Conservation (phyloP, 208 protist genomes). For the Crithidia acanthocephali region DNA sequence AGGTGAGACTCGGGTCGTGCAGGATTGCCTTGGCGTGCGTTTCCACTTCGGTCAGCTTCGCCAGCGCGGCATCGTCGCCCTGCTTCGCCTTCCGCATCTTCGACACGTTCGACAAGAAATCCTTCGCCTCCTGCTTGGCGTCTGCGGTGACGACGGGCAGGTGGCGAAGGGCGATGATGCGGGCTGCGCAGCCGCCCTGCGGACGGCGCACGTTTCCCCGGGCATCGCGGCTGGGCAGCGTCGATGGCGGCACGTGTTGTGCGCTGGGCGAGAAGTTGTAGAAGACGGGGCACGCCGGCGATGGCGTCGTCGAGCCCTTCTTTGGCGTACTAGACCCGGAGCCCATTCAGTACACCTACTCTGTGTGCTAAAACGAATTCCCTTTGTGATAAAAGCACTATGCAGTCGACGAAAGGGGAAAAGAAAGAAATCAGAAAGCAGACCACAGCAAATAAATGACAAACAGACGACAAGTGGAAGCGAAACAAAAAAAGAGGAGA, state of each 20-base stretch:
- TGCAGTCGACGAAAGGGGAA: too few relatives aligned
- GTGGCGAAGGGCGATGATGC: slow-evolving; percentile 32
- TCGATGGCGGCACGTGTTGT: slow-evolving; percentile 28
- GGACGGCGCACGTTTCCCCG: slow-evolving; percentile 14
- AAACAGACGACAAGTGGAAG: too few relatives aligned
- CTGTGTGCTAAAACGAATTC: too few relatives aligned
- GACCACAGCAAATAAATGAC: slow-evolving; percentile 7
- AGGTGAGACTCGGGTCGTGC: slow-evolving; percentile 26
- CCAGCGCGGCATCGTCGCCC: slow-evolving; percentile 8
- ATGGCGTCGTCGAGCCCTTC: neutral
- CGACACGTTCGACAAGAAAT: slow-evolving; percentile 12
- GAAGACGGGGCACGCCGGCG: slow-evolving; percentile 34
- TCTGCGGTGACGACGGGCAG: slow-evolving; percentile 28
- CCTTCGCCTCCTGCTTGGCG: slow-evolving; percentile 18
- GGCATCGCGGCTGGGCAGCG: slow-evolving; percentile 28
- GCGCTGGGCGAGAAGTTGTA: slow-evolving; percentile 37
- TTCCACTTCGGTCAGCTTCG: slow-evolving; percentile 19
- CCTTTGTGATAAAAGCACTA: too few relatives aligned
- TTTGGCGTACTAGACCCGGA: neutral
- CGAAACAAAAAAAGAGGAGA: neutral
- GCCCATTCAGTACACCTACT: slow-evolving; percentile 18
- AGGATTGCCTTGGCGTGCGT: slow-evolving; percentile 25
- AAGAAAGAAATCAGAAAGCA: too few relatives aligned
- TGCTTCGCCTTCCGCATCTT: slow-evolving; percentile 9
- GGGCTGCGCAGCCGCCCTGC: slow-evolving; percentile 36